Base-by-base conservation (phyloP, 495 filamentous ascomycete genomes). In the Stereocaulon alpinum region DNA sequence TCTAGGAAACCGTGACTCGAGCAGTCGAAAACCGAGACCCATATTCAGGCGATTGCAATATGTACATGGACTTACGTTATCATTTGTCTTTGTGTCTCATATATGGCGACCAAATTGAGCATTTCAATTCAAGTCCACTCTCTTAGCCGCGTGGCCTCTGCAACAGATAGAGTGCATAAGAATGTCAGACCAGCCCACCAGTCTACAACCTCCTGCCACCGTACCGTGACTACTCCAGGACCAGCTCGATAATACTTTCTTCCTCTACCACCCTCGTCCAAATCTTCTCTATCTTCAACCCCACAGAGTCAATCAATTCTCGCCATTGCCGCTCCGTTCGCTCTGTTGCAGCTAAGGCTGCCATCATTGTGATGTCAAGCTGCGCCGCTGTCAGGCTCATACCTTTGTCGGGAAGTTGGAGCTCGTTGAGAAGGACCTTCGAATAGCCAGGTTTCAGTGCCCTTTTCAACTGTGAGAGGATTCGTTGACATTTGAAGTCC, bases 351-450 rank as follows among this genome's bases (percentile, higher is more conserved):
- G 68, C 67, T 3, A 72, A 67, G 34, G 66, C 67, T 0, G 68
- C 60, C 69, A 77, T 76, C 60, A 78, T 74, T 4, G 60, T 66
- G 9, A 79, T 49, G 61, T 77, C 77, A 2, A 71, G 55, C 34
- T 66, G 62, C 6, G 66, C 57, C 24, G 52, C 45, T 9, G 64
- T 37, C 0, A 40, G 47, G 0, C 40, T 45, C 2, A 62, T 62
- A 17, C 62, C 62, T n/a, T 34, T 40, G 24, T 71, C 64, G 0
- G 72, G 69, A 14, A 77, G 68, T 14, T 76, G 69, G 50, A 73
- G 70, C 63, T 79, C 77, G 45, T 77, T 74, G 58, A 80, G 71
- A 18, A 80, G 58, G 0, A 78, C 17, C 63, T 70, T 75, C 58
- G 71, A 74, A 63, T 75, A 71, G 2, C 72, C 73, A 0, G 61